Base-by-base conservation (phyloP, 148 eudicot species). In the Silene latifolia region DNA sequence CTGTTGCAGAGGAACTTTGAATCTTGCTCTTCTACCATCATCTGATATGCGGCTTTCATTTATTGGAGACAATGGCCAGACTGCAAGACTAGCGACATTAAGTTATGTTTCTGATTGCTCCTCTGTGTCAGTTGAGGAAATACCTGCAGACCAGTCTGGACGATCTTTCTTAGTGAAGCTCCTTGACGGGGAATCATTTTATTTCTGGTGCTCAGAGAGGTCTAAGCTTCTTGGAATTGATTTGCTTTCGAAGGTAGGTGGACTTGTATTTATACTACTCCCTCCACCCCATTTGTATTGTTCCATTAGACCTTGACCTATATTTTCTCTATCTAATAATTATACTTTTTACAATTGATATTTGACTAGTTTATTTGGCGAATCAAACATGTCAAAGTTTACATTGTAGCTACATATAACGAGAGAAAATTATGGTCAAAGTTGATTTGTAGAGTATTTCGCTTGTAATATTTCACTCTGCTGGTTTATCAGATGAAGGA, bases 131-230 rank as follows among this genome's bases (percentile, higher is more conserved):
- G 83, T 92, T 74, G 93, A 89, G 75, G 91, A 81, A 69, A 89
- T 95, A 15, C 66, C 79, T 4, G 88, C 91, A 8, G 98, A 95
- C 80, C 85, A 75, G 53, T 92, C 96, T 70, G 96, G 98, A 44
- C 85, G 96, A 65, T 95, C 96, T 32, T 95, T 95, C 77, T 59
- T 85, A 18, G 51, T 95, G 25, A 87, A 80, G 76, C 72, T 82
- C 27, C 77, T 88, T 46, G 84, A 75, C 57, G 77, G 77, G 29
- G 84, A 82, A 56, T 73, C 78, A 20, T 80, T 82, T 56, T 90
- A 92, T 76, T 95, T 87, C 83, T 95, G 98, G 98, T 90, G 93
- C 78, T 87, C 96, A 11, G 98, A 92, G 81, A 92, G 86, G 78
- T 92, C 96, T 7, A 80, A 78, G 83, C 87, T 92, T 42, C 83